Base-by-base conservation (phyloP, 2,329 filamentous ascomycete species). In the Fusarium fujikuroi region DNA sequence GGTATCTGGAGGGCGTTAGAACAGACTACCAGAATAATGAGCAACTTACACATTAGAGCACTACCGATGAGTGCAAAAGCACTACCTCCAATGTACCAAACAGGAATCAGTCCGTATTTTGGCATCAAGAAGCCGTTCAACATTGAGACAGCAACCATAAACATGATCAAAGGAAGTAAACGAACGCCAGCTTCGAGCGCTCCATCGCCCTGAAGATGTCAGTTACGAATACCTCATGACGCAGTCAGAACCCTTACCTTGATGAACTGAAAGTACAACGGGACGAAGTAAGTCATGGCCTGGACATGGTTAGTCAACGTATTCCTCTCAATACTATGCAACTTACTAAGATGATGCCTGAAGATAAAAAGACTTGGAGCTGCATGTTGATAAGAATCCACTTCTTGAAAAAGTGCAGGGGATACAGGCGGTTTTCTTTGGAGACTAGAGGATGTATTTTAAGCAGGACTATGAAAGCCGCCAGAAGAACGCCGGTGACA, bases 301-400 rank as follows among this genome's bases (percentile, higher is more conserved):
- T 63, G 3, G 8, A 1, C 1, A 0, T 9, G 11, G 7, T 63
- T 2, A 44, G 30, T 2, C 3, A 18, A 5, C 0, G 0, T 1
- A 9, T 9, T 9, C 0, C 1, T 6, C 21, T 23, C 1, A 3
- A n/a, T n/a, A 12, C n/a, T 34, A 1, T 7, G 9, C 6, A 0
- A 32, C 54, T n/a, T 36, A 44, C 62, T 8, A 64, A 5, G 8
- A 64, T 40, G 3, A 64, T 53, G 5, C 62, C 62, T 1, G 44
- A 49, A 0, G 62, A 53, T 3, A 64, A 0, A 7, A 64, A 64
- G 1, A 63, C 62, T n/a, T 64, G 62, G 4, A 62, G 25, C 25
- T 64, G 57, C 32, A 53, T 15, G n/a, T 64, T 53, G 21, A 64
- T 16, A 9, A 63, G 23, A 2, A 25, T 43, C 12, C 30, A 34